A percentile compares a stretch with the other conserved stretches of the same genome.
These are phyloP conservation scores for Bifiguratus adelaidae DNA, from an alignment of 192 early-diverging fungal genomes.

Conservation along the genomic window DNA sequence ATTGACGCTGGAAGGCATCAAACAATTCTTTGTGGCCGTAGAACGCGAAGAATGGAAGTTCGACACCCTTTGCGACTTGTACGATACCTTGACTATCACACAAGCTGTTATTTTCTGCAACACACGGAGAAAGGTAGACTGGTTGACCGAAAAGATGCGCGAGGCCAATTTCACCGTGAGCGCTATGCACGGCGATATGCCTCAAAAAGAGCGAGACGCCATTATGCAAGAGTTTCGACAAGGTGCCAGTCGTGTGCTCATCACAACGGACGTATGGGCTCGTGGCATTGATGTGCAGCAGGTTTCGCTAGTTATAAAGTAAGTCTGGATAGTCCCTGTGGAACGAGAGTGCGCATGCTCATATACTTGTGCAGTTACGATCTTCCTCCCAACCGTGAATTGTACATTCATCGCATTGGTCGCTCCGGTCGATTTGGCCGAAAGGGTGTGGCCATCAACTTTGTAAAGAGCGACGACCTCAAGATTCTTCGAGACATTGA, in stretches of 20 bases:
- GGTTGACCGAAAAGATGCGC: constrained; percentile 93
- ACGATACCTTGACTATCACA: constrained; percentile 95
- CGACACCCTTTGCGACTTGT: constrained; percentile 94
- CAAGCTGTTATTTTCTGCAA: constrained; percentile 99
- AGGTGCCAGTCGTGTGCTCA: constrained; percentile 85
- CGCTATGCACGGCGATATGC: constrained; percentile 99
- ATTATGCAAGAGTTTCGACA: constrained; percentile 97
- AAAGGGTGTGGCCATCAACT: constrained; percentile 99
- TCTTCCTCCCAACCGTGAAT: constrained; percentile 89
- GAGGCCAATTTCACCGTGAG: constrained; percentile 97
- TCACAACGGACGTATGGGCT: constrained; percentile 97
- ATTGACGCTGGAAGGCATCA: constrained; percentile 96
- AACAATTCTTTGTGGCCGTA: constrained; percentile 97
- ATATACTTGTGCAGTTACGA: constrained; percentile 54
- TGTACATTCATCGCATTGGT: constrained; percentile 98
- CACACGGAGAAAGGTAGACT: constrained; percentile 90
- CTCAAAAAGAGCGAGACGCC: constrained; percentile 92
- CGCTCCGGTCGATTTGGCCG: constrained; percentile 95
- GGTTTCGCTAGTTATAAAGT: constrained; percentile 87
- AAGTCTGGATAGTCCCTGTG: constrained; percentile 1
- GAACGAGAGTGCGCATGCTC: not conserved
- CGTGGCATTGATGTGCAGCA: constrained; percentile 99
- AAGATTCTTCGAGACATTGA: constrained; percentile 94
- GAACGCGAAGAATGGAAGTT: constrained; percentile 99
- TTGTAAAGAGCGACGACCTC: constrained; percentile 93